Evolutionary conservation across 306 rosid species (phyloP).

Genomic region (Inga oerstediana): DNA sequence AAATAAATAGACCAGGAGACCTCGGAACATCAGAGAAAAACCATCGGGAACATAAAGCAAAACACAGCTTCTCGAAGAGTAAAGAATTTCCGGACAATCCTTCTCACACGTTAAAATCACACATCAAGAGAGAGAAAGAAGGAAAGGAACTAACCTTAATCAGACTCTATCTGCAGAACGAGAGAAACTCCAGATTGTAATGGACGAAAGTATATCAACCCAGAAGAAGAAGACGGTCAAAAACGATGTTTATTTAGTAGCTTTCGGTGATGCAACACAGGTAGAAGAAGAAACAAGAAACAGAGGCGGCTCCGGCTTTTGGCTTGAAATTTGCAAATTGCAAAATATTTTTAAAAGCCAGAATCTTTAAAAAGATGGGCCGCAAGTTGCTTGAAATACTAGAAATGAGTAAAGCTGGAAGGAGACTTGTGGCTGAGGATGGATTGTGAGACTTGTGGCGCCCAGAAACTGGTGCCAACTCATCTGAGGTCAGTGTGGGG

Average conservation of each 20-base stretch:
- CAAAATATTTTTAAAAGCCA: neutral
- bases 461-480: neutral
- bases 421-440: neutral
- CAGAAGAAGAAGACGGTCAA: conserved; percentile 30
- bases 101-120: neutral
- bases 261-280: neutral
- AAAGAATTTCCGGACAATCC: neutral
- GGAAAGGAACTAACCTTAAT: conserved; percentile 36
- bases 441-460: neutral
- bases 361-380: neutral
- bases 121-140: neutral
- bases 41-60: neutral
- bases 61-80: neutral
- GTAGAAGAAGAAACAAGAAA: conserved; percentile 14
- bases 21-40: neutral
- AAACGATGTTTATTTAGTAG: neutral
- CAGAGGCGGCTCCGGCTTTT: conserved; percentile 44
- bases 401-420: neutral
- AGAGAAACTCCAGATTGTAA: conserved; percentile 17
- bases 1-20: neutral
- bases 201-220: conserved; percentile 23
- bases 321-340: neutral
- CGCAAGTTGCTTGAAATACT: conserved; percentile 19
- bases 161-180: neutral
- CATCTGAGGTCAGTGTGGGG: neutral